Conservation (phyloP, 208 protist species). For the Leishmania gerbilli region DNA sequence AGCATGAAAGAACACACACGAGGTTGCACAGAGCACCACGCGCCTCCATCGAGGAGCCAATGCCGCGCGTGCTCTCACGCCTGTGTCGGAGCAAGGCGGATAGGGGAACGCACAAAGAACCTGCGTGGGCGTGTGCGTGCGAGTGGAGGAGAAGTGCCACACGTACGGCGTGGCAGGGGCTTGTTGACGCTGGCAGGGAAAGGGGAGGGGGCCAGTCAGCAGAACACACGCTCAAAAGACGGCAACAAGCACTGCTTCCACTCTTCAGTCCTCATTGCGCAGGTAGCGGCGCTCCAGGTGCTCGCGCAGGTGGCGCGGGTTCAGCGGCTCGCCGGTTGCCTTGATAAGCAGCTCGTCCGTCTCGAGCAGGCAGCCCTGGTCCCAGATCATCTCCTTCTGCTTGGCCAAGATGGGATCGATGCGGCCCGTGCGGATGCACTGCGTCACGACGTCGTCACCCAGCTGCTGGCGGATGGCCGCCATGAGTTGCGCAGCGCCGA, state of each 20-base stretch:
- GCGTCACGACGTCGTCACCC: slow-evolving; percentile 36
- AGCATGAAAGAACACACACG: no score
- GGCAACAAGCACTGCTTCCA: not conserved
- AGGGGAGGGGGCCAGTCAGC: not conserved
- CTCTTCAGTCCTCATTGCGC: slow-evolving; percentile 24
- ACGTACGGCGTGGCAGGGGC: not conserved
- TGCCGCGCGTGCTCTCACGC: no score
- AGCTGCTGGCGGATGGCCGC: slow-evolving; percentile 50
- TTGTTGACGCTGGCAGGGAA: not conserved
- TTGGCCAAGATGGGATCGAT: slow-evolving; percentile 49
- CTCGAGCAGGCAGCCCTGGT: slow-evolving; percentile 40
- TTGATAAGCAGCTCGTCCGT: slow-evolving; percentile 68
- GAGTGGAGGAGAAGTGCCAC: not conserved
- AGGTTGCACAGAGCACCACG: no score
- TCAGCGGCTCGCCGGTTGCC: slow-evolving; percentile 71
- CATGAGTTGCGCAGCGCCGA: slow-evolving; percentile 80
- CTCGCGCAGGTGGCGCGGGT: slow-evolving; percentile 63
- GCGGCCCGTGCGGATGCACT: slow-evolving; percentile 49
- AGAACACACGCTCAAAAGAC: not conserved
- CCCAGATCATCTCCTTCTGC: slow-evolving; percentile 67
- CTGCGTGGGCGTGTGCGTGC: not conserved
- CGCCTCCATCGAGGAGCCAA: no score
- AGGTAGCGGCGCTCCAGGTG: slow-evolving; percentile 82
- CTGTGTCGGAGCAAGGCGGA: no score
- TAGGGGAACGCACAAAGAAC: not conserved